Percentiles rank a stretch among this genome's conserved stretches.
Conservation (phyloP, 345 rosid genomes). For the Abelmoschus esculentus region DNA sequence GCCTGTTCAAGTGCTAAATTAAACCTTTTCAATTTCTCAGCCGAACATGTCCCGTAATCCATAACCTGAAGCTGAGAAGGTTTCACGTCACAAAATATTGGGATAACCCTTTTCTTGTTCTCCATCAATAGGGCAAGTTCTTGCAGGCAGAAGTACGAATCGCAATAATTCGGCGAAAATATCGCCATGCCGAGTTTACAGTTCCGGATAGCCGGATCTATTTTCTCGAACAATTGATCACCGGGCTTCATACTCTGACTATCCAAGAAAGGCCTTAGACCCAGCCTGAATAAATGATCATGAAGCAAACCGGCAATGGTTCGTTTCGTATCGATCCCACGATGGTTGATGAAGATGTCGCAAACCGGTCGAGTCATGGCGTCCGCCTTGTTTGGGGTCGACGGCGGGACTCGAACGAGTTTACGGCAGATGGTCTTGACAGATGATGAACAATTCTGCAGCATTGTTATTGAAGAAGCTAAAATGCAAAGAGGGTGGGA, state of each 20-base stretch:
- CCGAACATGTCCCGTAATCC: constrained; percentile 27
- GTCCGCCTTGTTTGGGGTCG: neutral
- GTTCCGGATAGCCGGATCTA: constrained; percentile 39
- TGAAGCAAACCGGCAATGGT: constrained; percentile 60
- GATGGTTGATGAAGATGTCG: constrained; percentile 78
- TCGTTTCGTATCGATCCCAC: constrained; percentile 72
- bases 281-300: constrained; percentile 35
- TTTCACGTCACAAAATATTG: constrained; percentile 77
- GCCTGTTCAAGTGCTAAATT: constrained; percentile 56
- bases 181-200: constrained; percentile 64
- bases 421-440: constrained; percentile 19
- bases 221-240: constrained; percentile 48
- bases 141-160: constrained; percentile 71
- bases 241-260: constrained; percentile 82
- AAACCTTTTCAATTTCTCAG: constrained; percentile 35
- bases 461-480: constrained; percentile 43
- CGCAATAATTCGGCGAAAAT: constrained; percentile 70
- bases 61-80: constrained; percentile 60
- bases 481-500: neutral
- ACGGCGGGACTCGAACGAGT: constrained; percentile 8
- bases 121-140: constrained; percentile 71
- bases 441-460: constrained; percentile 17
- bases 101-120: constrained; percentile 54
- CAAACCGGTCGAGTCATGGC: constrained; percentile 17
- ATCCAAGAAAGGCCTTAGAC: constrained; percentile 56